phyloP scores from a whole-genome alignment of 2,329 filamentous ascomycete species.

The Curvularia verruculosa region DNA sequence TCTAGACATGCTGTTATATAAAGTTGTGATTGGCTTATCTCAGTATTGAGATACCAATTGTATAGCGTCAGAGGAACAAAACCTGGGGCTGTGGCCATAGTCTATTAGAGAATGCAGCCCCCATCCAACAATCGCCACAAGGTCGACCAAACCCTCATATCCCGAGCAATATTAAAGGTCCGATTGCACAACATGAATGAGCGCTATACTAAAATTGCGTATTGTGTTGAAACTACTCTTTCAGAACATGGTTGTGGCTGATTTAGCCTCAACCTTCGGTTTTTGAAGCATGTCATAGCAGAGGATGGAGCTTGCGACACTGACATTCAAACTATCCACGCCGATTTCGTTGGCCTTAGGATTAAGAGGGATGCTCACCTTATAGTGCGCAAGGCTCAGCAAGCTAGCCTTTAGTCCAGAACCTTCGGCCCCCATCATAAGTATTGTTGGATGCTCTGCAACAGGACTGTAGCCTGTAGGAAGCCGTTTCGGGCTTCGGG shows the following conservation, averaged over 20 bases:
- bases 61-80: too few species aligned
- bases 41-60: too few species aligned
- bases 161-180: background rate
- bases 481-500: conserved; percentile 28
- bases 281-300: conserved; percentile 69
- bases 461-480: conserved; percentile 37
- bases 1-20: too few species aligned
- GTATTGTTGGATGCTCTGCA: conserved; percentile 66
- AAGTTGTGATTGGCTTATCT: too few species aligned
- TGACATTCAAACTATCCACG: conserved; percentile 93
- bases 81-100: too few species aligned
- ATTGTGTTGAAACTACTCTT: background rate
- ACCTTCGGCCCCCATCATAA: conserved; percentile 66
- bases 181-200: background rate
- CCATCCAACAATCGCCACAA: background rate
- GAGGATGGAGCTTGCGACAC: conserved; percentile 81
- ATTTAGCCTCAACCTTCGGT: conserved; percentile 23
- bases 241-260: background rate
- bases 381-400: conserved; percentile 65
- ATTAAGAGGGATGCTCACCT: conserved; percentile 66
- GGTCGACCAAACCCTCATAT: background rate
- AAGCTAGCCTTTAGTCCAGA: conserved; percentile 37
- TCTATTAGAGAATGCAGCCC: background rate
- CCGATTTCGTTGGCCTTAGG: conserved; percentile 56
- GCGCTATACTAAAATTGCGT: background rate